phyloP scores from a whole-genome alignment of 768 basidiomycete genomes.

The Heimioporus sp. region DNA sequence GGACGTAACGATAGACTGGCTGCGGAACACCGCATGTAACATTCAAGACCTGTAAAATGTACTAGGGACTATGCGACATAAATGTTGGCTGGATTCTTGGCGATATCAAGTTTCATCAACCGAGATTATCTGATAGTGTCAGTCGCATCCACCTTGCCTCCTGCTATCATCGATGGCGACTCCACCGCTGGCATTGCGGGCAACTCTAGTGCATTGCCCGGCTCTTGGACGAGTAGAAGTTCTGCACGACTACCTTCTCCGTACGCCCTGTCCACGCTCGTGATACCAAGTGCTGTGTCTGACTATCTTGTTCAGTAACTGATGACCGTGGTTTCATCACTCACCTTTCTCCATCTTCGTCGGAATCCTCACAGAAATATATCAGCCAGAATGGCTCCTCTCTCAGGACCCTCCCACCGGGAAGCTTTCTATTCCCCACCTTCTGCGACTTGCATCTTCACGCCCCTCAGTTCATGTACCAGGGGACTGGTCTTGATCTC shows the following conservation, averaged over 20 bases:
- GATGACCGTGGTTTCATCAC: constrained; percentile 47
- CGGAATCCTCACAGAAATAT: constrained; percentile 35
- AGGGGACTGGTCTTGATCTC: constrained; percentile 82
- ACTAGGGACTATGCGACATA: neutral
- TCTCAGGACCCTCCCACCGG: constrained; percentile 39
- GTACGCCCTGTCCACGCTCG: constrained; percentile 24
- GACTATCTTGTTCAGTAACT: constrained; percentile 25
- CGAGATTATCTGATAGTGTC: too few relatives aligned
- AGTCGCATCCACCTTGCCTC: neutral
- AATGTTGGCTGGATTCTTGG: neutral
- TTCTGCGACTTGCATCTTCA: constrained; percentile 87
- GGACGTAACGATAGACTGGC: constrained; percentile 56
- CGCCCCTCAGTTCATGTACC: constrained; percentile 86
- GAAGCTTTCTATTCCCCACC: constrained; percentile 72
- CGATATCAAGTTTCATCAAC: neutral
- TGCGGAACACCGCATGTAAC: constrained; percentile 38
- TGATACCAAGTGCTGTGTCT: neutral
- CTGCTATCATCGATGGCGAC: constrained; percentile 9
- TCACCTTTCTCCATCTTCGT: constrained; percentile 42
- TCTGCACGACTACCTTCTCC: constrained; percentile 53
- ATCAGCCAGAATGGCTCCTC: constrained; percentile 20
- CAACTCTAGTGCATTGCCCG: constrained; percentile 59
- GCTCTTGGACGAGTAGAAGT: constrained; percentile 52
- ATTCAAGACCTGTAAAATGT: constrained; percentile 17
- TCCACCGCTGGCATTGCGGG: constrained; percentile 33